Evolutionary conservation across 2,329 filamentous ascomycete species (phyloP).

Genomic region (Setomelanomma holmii): DNA sequence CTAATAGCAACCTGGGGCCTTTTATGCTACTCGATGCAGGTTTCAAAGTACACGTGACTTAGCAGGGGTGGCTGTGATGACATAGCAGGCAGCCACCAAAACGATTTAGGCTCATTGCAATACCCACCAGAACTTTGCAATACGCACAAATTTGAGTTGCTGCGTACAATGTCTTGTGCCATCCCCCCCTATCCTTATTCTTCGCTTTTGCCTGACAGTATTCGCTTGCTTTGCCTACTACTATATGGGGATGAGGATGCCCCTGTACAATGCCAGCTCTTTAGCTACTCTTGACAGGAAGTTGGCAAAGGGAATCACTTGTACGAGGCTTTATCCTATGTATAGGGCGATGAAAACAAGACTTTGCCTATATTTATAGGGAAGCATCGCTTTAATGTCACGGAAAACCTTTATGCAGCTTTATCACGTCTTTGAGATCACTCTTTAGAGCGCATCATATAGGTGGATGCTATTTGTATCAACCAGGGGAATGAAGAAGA

Average conservation of each 20-base stretch:
- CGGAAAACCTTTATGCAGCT: conserved; percentile 12
- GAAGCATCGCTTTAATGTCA: conserved; percentile 7
- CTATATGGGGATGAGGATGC: conserved; percentile 11
- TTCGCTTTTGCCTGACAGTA: conserved; percentile 6
- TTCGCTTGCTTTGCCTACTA: conserved; percentile 19
- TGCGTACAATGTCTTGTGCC: background rate
- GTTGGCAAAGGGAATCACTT: conserved; percentile 2
- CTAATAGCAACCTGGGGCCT: no score
- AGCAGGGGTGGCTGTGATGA: background rate
- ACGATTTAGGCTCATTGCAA: background rate
- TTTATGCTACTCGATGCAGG: no score
- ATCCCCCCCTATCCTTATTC: background rate
- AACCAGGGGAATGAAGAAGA: conserved; percentile 13
- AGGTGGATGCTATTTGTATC: conserved; percentile 10
- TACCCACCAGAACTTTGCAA: background rate
- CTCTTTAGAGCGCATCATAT: conserved; percentile 10
- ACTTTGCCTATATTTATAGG: conserved; percentile 10
- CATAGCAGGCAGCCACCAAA: background rate
- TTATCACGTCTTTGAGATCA: conserved; percentile 11
- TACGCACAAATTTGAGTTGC: background rate
- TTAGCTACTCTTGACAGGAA: conserved; percentile 14
- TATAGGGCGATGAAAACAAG: conserved; percentile 8
- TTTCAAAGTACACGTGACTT: background rate
- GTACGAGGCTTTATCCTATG: conserved; percentile 17
- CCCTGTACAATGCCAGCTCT: conserved; percentile 16